These are phyloP conservation scores for Rhododendron molle DNA, from an alignment of 148 eudicot genomes.

Conservation along the genomic window DNA sequence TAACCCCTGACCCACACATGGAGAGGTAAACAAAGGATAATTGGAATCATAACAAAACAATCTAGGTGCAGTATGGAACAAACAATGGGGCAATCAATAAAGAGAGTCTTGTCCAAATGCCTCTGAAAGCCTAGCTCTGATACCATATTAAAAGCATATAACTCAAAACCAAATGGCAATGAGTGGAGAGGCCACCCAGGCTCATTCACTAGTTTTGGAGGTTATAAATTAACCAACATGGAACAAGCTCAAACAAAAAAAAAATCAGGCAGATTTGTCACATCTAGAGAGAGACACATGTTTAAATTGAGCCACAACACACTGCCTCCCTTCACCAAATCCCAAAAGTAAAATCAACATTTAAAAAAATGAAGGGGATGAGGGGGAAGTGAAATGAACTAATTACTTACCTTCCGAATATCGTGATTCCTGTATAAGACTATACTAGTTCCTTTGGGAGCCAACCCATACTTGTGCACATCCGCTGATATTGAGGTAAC, in stretches of 20 bases:
- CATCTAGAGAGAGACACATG: constrained; percentile 1
- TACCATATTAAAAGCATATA: too few relatives aligned
- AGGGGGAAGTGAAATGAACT: background rate
- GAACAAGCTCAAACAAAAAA: background rate
- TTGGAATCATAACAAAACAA: too few relatives aligned
- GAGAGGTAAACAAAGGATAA: too few relatives aligned
- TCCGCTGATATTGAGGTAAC: constrained; percentile 94
- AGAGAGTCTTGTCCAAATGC: too few relatives aligned
- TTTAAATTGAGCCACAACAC: background rate
- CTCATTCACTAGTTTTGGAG: background rate
- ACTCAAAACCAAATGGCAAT: too few relatives aligned
- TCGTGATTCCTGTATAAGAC: constrained; percentile 85
- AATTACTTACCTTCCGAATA: constrained; percentile 67
- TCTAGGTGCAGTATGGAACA: too few relatives aligned
- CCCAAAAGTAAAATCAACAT: background rate
- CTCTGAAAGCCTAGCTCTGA: too few relatives aligned
- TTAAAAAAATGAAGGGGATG: background rate
- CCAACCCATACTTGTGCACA: constrained; percentile 98
- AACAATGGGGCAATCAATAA: too few relatives aligned
- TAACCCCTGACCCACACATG: too few relatives aligned
- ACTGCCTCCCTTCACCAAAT: background rate
- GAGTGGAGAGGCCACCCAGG: too few relatives aligned
- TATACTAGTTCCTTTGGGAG: constrained; percentile 97
- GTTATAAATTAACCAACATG: background rate
- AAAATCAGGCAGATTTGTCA: background rate